phyloP scores from a whole-genome alignment of 805 yeast species.

The Lachancea cidri region DNA sequence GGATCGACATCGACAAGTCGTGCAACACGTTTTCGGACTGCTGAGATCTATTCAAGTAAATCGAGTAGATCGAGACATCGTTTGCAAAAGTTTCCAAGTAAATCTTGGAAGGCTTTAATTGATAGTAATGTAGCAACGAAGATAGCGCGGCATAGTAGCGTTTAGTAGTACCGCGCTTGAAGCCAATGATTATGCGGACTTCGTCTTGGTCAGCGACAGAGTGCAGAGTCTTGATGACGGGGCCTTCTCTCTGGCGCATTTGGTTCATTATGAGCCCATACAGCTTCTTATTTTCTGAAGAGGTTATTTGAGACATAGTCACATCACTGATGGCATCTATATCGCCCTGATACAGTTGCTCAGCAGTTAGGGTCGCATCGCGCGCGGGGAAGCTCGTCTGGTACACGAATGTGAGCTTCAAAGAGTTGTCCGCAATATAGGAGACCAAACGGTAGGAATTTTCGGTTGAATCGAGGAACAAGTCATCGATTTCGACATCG shows the following conservation, averaged over 20 bases:
- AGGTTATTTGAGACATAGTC: conserved; percentile 71
- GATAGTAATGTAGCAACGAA: conserved; percentile 83
- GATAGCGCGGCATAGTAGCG: conserved; percentile 83
- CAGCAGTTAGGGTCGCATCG: conserved; percentile 13
- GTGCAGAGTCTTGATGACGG: conserved; percentile 76
- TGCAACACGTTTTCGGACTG: conserved; percentile 37
- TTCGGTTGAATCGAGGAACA: conserved; percentile 57
- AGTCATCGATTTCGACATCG: conserved; percentile 76
- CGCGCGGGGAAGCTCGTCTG: conserved; percentile 47
- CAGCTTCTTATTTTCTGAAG: conserved; percentile 70
- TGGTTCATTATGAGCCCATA: conserved; percentile 68
- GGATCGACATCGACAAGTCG: conserved; percentile 60
- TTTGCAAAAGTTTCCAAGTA: conserved; percentile 92
- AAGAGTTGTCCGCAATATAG: conserved; percentile 31
- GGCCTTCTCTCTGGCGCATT: conserved; percentile 77
- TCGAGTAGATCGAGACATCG: conserved; percentile 79
- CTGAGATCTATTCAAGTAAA: conserved; percentile 66
- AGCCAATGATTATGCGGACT: conserved; percentile 84
- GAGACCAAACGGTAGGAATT: conserved; percentile 74
- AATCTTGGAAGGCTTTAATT: conserved; percentile 77
- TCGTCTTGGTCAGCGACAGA: conserved; percentile 77
- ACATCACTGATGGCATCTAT: conserved; percentile 70
- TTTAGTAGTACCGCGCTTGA: conserved; percentile 75
- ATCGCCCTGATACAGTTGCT: conserved; percentile 35
- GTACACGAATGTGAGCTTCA: conserved; percentile 58